Evolutionary conservation across 2,329 filamentous ascomycete species (phyloP).

Genomic region (Sclerotinia nivalis): DNA sequence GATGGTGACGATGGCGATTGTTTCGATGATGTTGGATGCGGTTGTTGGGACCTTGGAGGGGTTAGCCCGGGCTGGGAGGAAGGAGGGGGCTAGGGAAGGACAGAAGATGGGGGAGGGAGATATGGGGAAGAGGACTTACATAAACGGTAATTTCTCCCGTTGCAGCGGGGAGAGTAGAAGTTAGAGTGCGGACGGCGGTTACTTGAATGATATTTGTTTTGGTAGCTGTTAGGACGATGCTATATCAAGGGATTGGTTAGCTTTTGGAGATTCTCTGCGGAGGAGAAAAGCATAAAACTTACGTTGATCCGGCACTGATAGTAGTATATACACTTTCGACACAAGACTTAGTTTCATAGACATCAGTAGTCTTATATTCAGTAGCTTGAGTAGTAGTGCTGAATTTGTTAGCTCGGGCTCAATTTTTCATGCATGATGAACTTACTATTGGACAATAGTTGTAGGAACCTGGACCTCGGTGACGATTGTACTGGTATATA

Average conservation of each 20-base stretch:
- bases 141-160: constrained; percentile 34
- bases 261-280: background rate
- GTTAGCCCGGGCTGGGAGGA: constrained; percentile 29
- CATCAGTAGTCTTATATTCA: constrained; percentile 23
- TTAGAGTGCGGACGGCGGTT: constrained; percentile 41
- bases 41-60: constrained; percentile 24
- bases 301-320: constrained; percentile 44
- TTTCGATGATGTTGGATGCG: constrained; percentile 30
- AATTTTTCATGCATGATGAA: constrained; percentile 2
- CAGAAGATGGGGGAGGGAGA: background rate
- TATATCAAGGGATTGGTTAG: background rate
- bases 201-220: constrained; percentile 47
- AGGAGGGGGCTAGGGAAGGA: too few relatives aligned
- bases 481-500: constrained; percentile 36
- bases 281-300: background rate
- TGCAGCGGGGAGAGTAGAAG: constrained; percentile 32
- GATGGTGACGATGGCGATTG: constrained; percentile 33
- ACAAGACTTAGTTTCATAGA: constrained; percentile 46
- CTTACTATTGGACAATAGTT: constrained; percentile 41
- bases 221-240: constrained; percentile 46
- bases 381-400: constrained; percentile 19
- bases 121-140: background rate
- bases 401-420: background rate
- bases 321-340: constrained; percentile 25
- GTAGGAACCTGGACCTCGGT: constrained; percentile 35